phyloP scores from a whole-genome alignment of 306 rosid species.

The Trifolium fragiferum region DNA sequence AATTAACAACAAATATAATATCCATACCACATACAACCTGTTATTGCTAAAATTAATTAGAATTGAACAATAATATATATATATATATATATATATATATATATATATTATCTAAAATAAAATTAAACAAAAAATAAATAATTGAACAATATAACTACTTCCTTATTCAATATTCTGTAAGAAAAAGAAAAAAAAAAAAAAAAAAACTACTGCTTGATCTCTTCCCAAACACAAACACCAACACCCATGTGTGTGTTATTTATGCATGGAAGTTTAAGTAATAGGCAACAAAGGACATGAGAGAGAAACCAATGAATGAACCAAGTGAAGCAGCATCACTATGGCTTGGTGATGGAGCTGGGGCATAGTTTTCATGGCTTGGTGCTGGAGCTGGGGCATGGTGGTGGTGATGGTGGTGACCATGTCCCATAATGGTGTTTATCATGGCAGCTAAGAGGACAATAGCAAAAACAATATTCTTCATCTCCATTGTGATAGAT shows the following conservation, averaged over 20 bases:
- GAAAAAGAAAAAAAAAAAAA: no score
- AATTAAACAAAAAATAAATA: neutral
- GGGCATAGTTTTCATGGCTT: neutral
- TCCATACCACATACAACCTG: no score
- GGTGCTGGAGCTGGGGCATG: neutral
- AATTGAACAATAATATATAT: no score
- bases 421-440: conserved; percentile 50
- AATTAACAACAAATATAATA: no score
- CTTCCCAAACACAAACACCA: neutral
- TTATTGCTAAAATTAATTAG: no score
- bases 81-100: no score
- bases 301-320: conserved; percentile 53
- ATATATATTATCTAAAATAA: no score
- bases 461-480: conserved; percentile 52
- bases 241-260: neutral
- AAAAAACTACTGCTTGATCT: neutral
- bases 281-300: conserved; percentile 57
- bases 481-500: conserved; percentile 52
- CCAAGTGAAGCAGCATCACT: conserved; percentile 46
- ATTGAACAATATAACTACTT: neutral
- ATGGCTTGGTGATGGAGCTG: conserved; percentile 46
- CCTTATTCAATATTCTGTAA: no score
- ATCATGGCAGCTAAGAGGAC: conserved; percentile 46
- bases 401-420: neutral
- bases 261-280: conserved; percentile 44